Percentiles rank a stretch among this genome's conserved stretches.
phyloP scores from a whole-genome alignment of 305 asterid species.

The Fraxinus nigra region DNA sequence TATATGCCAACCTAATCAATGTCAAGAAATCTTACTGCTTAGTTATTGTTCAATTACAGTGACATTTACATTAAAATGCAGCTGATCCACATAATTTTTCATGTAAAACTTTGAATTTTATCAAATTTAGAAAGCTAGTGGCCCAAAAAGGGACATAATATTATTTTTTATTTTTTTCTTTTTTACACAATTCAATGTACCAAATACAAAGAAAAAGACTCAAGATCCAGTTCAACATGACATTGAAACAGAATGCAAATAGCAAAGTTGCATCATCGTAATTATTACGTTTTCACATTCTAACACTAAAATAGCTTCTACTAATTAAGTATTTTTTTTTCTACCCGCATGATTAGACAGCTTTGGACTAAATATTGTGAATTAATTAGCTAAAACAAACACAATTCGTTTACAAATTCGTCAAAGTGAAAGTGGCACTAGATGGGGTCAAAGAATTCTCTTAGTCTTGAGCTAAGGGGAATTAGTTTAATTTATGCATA shows the following conservation, averaged over 20 bases:
- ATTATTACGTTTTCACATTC: conserved; percentile 20
- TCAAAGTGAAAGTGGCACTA: conserved; percentile 4
- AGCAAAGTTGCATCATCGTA: conserved; percentile 1
- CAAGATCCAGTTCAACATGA: neutral
- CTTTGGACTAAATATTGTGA: neutral
- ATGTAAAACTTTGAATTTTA: neutral
- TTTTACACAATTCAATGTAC: neutral
- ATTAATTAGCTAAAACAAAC: neutral
- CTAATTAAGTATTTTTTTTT: conserved; percentile 12
- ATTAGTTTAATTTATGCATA: neutral
- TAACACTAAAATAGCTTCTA: neutral
- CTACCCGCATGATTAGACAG: conserved; percentile 26
- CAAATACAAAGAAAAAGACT: neutral
- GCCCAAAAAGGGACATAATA: neutral
- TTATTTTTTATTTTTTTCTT: neutral
- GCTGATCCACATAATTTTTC: neutral
- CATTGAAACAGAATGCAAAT: neutral
- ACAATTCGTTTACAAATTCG: conserved; percentile 19
- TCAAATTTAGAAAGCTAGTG: neutral
- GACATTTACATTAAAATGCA: neutral
- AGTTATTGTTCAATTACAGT: neutral
- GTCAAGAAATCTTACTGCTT: neutral
- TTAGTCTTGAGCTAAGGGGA: conserved; percentile 31
- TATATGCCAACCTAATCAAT: neutral
- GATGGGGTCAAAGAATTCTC: conserved; percentile 31